A percentile compares a stretch with the other conserved stretches of the same genome.
Evolutionary conservation across 129 eudicot genomes (phyloP).

Genomic region (Deinandra increscens): DNA sequence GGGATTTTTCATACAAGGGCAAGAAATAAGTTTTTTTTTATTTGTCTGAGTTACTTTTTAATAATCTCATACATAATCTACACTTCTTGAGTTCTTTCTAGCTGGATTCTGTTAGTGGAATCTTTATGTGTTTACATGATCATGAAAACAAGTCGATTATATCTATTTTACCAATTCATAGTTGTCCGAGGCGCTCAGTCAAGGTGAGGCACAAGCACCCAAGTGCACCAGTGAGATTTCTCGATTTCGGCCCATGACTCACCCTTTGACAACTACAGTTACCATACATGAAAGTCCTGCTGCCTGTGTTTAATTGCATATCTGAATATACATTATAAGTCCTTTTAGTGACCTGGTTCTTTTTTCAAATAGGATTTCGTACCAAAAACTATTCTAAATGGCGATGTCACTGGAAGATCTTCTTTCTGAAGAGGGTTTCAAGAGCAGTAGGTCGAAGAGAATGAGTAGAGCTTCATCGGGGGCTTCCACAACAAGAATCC

Average conservation of each 20-base stretch:
- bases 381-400: slow-evolving; percentile 37
- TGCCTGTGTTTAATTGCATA: background rate
- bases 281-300: background rate
- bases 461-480: slow-evolving; percentile 44
- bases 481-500: slow-evolving; percentile 31
- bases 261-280: no score
- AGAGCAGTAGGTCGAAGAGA: slow-evolving; percentile 46
- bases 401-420: slow-evolving; percentile 83
- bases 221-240: no score
- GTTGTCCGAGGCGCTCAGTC: no score
- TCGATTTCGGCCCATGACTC: no score
- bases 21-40: slow-evolving; percentile 3
- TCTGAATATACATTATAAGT: background rate
- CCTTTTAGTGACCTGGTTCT: background rate
- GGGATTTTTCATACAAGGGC: background rate
- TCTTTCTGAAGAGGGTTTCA: slow-evolving; percentile 72
- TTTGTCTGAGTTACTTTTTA: background rate
- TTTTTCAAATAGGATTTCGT: slow-evolving; percentile 33
- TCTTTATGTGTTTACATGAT: slow-evolving; percentile 5
- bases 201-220: no score
- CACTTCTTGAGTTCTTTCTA: background rate
- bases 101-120: background rate
- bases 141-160: slow-evolving; percentile 11
- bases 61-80: background rate
- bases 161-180: background rate